Conservation (phyloP, 2,329 filamentous ascomycete species). For the Botryotinia convoluta region DNA sequence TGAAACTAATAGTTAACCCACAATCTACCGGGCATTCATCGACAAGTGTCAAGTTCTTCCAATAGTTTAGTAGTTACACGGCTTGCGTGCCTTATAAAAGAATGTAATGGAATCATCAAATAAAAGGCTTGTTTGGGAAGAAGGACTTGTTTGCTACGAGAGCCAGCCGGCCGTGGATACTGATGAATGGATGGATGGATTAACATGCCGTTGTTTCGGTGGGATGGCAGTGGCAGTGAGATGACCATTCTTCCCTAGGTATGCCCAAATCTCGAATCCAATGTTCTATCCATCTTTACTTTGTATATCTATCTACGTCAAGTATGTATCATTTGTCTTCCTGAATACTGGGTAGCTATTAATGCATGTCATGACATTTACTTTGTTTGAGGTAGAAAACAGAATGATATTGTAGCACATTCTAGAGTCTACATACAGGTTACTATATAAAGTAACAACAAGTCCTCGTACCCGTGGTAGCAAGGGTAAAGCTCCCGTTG, state of each 20-base stretch:
- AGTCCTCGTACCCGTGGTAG: neutral
- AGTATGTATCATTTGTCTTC: neutral
- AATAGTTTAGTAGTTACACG: neutral
- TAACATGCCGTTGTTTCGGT: neutral
- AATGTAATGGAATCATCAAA: neutral
- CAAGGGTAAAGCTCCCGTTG: neutral
- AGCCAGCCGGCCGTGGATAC: neutral
- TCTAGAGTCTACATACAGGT: neutral
- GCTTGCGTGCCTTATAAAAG: constrained; percentile 2
- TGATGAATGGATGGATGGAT: neutral
- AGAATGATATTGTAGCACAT: neutral
- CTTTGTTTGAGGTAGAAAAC: neutral
- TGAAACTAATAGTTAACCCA: neutral
- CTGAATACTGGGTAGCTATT: neutral
- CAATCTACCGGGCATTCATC: neutral
- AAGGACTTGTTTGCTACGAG: neutral
- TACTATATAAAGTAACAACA: neutral
- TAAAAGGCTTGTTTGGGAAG: neutral
- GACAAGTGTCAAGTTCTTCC: constrained; percentile 10
- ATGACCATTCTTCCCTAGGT: neutral
- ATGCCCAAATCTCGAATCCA: neutral
- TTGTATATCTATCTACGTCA: neutral
- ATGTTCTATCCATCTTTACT: neutral
- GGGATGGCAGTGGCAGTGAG: neutral
- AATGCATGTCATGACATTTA: neutral